A percentile compares a stretch with the other conserved stretches of the same genome.
phyloP scores from a whole-genome alignment of 768 basidiomycete genomes.

The Lactarius psammicola region DNA sequence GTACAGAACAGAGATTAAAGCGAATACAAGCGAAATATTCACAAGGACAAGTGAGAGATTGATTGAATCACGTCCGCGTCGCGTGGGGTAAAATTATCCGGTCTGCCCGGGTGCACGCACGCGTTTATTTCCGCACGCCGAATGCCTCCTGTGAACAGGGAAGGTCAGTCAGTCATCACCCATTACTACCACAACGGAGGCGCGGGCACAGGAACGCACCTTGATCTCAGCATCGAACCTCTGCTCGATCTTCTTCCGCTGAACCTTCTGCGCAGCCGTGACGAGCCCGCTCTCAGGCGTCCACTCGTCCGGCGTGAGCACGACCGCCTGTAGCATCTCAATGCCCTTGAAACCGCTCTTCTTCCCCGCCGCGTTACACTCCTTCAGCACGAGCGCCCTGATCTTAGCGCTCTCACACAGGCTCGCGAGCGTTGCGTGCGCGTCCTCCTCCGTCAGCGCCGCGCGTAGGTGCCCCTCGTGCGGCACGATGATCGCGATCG shows the following conservation, averaged over 20 bases:
- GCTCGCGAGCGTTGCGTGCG: constrained; percentile 44
- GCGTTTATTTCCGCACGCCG: not conserved
- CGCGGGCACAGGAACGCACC: constrained; percentile 39
- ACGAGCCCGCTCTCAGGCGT: constrained; percentile 87
- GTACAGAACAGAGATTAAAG: not conserved
- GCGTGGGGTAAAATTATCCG: too few species aligned
- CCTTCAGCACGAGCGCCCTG: constrained; percentile 62
- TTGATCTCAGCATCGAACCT: constrained; percentile 62
- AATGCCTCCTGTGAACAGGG: not conserved
- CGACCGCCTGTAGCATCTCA: constrained; percentile 73
- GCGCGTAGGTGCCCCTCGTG: constrained; percentile 76
- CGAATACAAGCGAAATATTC: not conserved
- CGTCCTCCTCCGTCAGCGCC: constrained; percentile 44
- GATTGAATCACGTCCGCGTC: too few species aligned
- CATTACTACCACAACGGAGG: too few species aligned
- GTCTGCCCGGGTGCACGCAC: too few species aligned
- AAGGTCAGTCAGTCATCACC: not conserved
- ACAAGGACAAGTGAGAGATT: too few species aligned
- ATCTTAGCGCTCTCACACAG: constrained; percentile 60
- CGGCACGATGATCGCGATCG: constrained; percentile 83
- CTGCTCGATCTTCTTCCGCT: constrained; percentile 69
- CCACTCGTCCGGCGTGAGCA: constrained; percentile 86
- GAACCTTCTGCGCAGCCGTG: constrained; percentile 90
- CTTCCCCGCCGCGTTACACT: constrained; percentile 78
- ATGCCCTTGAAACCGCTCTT: constrained; percentile 80